These are phyloP conservation scores for Fusarium sp. DNA, from an alignment of 2,329 filamentous ascomycete species.

Conservation along the genomic window DNA sequence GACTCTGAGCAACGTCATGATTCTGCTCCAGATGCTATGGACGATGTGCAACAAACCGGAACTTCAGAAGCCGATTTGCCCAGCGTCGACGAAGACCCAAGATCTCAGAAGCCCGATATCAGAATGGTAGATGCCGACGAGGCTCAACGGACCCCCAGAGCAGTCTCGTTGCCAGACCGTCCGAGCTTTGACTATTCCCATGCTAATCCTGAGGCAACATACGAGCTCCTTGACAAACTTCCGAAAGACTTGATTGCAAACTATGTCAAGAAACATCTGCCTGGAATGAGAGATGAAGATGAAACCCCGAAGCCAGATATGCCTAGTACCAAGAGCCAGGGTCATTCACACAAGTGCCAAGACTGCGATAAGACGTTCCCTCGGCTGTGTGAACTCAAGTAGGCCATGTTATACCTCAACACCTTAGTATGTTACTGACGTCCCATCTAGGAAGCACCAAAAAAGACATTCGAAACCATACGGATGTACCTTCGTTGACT, in stretches of 20 bases:
- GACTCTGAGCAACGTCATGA: constrained; percentile 7
- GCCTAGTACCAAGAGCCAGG: constrained; percentile 19
- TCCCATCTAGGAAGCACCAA: constrained; percentile 76
- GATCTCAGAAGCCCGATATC: constrained; percentile 27
- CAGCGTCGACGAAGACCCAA: not conserved
- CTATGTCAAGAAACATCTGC: constrained; percentile 42
- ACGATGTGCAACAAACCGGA: constrained; percentile 9
- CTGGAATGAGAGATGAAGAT: constrained; percentile 17
- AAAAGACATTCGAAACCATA: constrained; percentile 86
- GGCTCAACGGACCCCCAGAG: constrained; percentile 12
- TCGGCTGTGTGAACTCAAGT: constrained; percentile 70
- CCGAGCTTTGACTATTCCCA: not conserved
- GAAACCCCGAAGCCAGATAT: constrained; percentile 26
- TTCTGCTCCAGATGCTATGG: constrained; percentile 12
- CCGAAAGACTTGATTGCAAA: constrained; percentile 51
- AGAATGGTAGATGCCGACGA: constrained; percentile 35
- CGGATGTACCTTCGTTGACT: constrained; percentile 78
- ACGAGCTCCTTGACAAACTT: constrained; percentile 44
- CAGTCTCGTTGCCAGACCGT: not conserved
- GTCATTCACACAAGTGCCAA: constrained; percentile 48
- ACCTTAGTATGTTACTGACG: constrained; percentile 18
- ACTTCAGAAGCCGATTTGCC: not conserved
- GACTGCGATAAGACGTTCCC: constrained; percentile 60
- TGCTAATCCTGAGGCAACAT: constrained; percentile 24
- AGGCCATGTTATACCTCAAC: constrained; percentile 38